Conservation (phyloP, 2,329 filamentous ascomycete species). For the Fusarium zealandicum region DNA sequence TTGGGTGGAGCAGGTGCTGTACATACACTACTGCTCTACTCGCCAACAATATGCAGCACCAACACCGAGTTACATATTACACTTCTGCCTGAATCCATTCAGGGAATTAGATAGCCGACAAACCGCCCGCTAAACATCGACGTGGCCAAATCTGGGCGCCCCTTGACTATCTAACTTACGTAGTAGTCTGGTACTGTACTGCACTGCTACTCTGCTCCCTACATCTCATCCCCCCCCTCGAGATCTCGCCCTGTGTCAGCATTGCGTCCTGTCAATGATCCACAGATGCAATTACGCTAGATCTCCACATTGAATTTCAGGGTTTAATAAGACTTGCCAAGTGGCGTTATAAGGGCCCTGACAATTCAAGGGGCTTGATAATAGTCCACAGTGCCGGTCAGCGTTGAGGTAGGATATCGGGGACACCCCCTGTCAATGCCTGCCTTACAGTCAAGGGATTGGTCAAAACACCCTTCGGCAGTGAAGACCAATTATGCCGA, state of each 20-base stretch:
- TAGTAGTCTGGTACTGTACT: too few relatives aligned
- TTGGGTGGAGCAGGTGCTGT: too few relatives aligned
- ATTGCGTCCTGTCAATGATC: neutral
- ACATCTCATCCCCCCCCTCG: too few relatives aligned
- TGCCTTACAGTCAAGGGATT: neutral
- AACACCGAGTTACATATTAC: neutral
- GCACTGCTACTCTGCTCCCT: too few relatives aligned
- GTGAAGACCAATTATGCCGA: neutral
- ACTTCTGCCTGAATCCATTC: neutral
- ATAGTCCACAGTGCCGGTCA: neutral
- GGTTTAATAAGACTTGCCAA: neutral
- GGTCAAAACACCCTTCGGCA: neutral
- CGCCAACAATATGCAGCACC: neutral
- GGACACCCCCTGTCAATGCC: neutral
- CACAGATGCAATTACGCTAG: neutral
- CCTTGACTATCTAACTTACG: neutral
- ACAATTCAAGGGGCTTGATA: neutral
- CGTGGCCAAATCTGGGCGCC: neutral
- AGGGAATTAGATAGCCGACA: neutral
- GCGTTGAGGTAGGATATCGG: neutral
- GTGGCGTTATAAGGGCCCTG: conserved; percentile 6
- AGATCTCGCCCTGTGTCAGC: too few relatives aligned
- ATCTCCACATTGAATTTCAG: too few relatives aligned
- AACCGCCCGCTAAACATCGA: neutral
- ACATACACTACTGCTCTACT: too few relatives aligned